Conservation (phyloP, 2,329 filamentous ascomycete genomes). For the Xylariales sp. region DNA sequence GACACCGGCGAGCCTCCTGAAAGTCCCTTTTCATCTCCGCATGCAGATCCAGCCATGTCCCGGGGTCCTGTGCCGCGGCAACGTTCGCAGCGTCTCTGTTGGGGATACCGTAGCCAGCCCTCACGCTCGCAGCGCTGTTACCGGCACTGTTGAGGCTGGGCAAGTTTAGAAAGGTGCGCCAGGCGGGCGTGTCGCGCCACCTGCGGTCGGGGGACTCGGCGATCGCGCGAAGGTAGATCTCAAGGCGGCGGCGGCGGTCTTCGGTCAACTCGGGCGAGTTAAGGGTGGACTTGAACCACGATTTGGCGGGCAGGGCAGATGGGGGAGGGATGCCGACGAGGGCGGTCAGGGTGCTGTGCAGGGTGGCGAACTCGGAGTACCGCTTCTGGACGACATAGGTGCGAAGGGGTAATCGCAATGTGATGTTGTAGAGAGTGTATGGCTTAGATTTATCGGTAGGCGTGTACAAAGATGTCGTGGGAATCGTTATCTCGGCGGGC, state of each 20-base stretch:
- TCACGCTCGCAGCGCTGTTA: constrained; percentile 61
- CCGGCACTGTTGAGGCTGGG: constrained; percentile 62
- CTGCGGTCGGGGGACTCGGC: constrained; percentile 78
- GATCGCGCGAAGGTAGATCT: constrained; percentile 78
- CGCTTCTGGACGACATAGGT: constrained; percentile 82
- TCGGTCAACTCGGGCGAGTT: constrained; percentile 77
- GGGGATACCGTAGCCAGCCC: constrained; percentile 53
- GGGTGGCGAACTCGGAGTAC: constrained; percentile 80
- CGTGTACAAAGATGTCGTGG: constrained; percentile 68
- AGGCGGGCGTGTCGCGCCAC: constrained; percentile 79
- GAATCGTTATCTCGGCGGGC: constrained; percentile 74
- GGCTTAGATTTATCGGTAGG: constrained; percentile 67
- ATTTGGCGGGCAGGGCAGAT: constrained; percentile 74
- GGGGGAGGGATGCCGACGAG: constrained; percentile 74
- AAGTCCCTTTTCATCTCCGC: constrained; percentile 77
- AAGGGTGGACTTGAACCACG: constrained; percentile 80
- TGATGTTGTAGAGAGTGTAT: constrained; percentile 83
- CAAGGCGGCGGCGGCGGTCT: constrained; percentile 73
- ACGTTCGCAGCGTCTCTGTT: constrained; percentile 52
- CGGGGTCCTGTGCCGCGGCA: constrained; percentile 66
- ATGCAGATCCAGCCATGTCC: constrained; percentile 81
- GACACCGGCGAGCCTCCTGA: constrained; percentile 72
- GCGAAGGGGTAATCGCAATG: constrained; percentile 78
- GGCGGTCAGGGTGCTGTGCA: constrained; percentile 71
- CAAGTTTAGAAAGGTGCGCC: constrained; percentile 79